Base-by-base conservation (phyloP, 306 rosid genomes). In the Vigna trinervia region DNA sequence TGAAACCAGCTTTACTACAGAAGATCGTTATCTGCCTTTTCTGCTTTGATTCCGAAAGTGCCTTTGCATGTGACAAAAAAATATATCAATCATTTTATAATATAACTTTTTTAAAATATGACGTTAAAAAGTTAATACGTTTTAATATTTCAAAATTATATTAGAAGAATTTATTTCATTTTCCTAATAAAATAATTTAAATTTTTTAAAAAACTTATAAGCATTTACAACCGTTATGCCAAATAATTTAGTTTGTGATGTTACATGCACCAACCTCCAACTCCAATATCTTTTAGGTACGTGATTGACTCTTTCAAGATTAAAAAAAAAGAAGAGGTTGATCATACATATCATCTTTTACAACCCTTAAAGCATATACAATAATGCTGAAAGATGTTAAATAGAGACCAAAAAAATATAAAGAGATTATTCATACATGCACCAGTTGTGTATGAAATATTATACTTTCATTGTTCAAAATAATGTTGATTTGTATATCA, bases 201-300 rank as follows among this genome's bases (percentile, higher is more conserved):
- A 39, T 2, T 7, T 7, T 39, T 39, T 39, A 1, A 39, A 39
- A 39, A 39, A 39, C 11, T 39, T 39, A 39, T 7, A 39, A 39
- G 11, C 41, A 36, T 36, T 36, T 36, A 2, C 6, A 36, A 6
- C 41, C 41, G 41, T 36, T 36, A 6, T 36, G 41, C 8, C 8
- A 36, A 56, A 34, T 34, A 50, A 50, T 20, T 9, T 58, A 15
- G 41, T 53, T 43, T 26, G 5, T 71, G 47, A 58, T 26, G 64
- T 58, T 58, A 58, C 64, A 34, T 69, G 71, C 66, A 38, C 54
- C 67, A 71, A 56, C 58, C 57, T 47, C 43, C 76, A 62, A 17
- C 72, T 58, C 11, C n/a, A 28, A 39, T 6, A 32, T 12, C 38
- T 11, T 38, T 14, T 1, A 34, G 56, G 66, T 39, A 72, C 46